Conservation (phyloP, 352 stramenopile species). For the Phytophthora ohioensis region DNA sequence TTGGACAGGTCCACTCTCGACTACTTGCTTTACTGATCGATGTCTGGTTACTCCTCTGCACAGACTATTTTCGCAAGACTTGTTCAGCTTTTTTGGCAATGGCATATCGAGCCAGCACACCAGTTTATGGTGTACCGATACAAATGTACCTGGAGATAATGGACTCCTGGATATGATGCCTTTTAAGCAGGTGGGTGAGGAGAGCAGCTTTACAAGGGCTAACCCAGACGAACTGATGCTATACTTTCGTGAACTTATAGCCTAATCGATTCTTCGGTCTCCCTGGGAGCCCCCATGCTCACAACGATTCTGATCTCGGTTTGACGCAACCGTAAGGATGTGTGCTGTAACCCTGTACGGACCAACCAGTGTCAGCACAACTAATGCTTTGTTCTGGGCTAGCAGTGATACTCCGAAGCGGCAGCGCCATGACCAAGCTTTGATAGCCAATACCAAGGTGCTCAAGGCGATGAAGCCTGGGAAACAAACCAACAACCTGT, state of each 20-base stretch:
- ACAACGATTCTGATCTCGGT: neutral
- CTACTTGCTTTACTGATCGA: constrained; percentile 4
- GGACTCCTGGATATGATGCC: constrained; percentile 24
- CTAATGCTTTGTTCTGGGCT: constrained; percentile 12
- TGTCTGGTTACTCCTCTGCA: constrained; percentile 1
- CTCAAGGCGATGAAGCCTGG: constrained; percentile 14
- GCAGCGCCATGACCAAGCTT: constrained; percentile 2
- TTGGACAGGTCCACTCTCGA: neutral
- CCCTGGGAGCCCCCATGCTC: constrained; percentile 13
- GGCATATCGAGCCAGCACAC: constrained; percentile 36
- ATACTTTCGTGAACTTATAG: constrained; percentile 11
- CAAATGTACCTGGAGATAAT: constrained; percentile 9
- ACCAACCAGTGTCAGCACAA: neutral
- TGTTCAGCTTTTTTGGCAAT: constrained; percentile 41
- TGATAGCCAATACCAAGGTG: neutral
- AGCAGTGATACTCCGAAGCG: constrained; percentile 16
- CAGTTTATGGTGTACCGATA: constrained; percentile 42
- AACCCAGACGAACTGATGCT: constrained; percentile 1
- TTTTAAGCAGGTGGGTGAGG: constrained; percentile 31
- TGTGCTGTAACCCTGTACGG: neutral
- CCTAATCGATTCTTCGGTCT: constrained; percentile 37
- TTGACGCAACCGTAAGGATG: constrained; percentile 24
- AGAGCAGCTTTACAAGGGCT: neutral
- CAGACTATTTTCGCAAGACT: constrained; percentile 37
- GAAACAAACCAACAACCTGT: constrained; percentile 6